Conservation (phyloP, 2,329 filamentous ascomycete genomes). For the Colletotrichum kahawae region DNA sequence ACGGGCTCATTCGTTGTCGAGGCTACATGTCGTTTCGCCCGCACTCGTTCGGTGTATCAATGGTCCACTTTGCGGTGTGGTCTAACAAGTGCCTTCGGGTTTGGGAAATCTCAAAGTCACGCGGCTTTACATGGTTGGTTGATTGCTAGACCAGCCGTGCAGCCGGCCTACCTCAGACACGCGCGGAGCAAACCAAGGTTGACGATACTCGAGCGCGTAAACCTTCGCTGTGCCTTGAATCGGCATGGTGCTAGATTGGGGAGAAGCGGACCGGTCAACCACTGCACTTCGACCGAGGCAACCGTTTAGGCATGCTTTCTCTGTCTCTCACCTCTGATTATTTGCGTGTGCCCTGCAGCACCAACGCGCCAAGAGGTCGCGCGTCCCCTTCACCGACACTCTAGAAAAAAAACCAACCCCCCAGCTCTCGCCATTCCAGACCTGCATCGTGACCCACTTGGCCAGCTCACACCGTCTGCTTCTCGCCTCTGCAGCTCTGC, state of each 20-base stretch:
- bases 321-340: not conserved
- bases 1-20: not conserved
- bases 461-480: constrained; percentile 6
- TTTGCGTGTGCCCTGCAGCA: not conserved
- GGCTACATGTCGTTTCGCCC: not conserved
- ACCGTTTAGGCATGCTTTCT: not conserved
- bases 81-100: not conserved
- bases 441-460: constrained; percentile 5
- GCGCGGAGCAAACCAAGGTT: not conserved
- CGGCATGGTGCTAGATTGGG: not conserved
- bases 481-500: not conserved
- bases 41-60: not conserved
- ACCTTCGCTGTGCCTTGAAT: not conserved
- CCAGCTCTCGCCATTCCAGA: constrained; percentile 1
- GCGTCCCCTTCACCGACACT: not conserved
- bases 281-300: not conserved
- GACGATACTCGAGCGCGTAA: not conserved
- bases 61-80: not conserved
- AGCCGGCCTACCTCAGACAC: not conserved
- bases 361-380: not conserved
- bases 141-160: not conserved
- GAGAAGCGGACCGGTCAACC: not conserved
- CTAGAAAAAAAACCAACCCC: not conserved
- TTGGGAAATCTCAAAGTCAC: not conserved
- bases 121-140: not conserved